Base-by-base conservation (phyloP, 345 rosid species). In the Salix viminalis region DNA sequence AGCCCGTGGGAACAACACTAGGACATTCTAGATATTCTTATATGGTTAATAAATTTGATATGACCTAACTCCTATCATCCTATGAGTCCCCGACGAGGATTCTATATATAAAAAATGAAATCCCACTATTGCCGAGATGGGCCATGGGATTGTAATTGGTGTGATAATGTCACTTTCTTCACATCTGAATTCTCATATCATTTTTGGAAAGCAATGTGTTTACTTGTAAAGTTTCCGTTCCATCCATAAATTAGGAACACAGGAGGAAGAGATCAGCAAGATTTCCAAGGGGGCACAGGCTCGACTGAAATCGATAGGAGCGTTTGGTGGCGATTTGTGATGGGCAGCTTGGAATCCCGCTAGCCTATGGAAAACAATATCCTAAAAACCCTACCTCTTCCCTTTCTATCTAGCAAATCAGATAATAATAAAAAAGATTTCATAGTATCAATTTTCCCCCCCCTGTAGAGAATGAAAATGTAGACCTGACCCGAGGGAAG, bases 271-370 rank as follows among this genome's bases (percentile, higher is more conserved):
- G 24, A 58, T 3, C 7, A 58, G n/a, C 14, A 10, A 7, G 46
- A 8, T 3, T 66, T 18, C 69, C 26, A 66, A 36, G 21, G 69
- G 69, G 69, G 23, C 23, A 19, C n/a, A 32, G 36, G 19, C 1
- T 65, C 1, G 15, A 12, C 72, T 62, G 19, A 64, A 65, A 36
- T n/a, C 58, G 7, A 52, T 18, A 19, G 19, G 6, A n/a, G 72
- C 21, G 23, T 60, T 65, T 24, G 78, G 79, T 82, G 84, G 84
- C 83, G 65, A 36, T 26, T 62, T 62, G 21, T 68, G 67, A 75
- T 41, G 36, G 71, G 80, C 50, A 54, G 42, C 14, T 14, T 19
- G 62, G 56, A 60, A 67, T 68, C 82, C 73, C 50, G 18, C 16
- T 21, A 28, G 67, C 73, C 78, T 69, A 30, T 62, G 16, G 77